phyloP scores from a whole-genome alignment of 352 stramenopile genomes.

The Phytophthora multivora region DNA sequence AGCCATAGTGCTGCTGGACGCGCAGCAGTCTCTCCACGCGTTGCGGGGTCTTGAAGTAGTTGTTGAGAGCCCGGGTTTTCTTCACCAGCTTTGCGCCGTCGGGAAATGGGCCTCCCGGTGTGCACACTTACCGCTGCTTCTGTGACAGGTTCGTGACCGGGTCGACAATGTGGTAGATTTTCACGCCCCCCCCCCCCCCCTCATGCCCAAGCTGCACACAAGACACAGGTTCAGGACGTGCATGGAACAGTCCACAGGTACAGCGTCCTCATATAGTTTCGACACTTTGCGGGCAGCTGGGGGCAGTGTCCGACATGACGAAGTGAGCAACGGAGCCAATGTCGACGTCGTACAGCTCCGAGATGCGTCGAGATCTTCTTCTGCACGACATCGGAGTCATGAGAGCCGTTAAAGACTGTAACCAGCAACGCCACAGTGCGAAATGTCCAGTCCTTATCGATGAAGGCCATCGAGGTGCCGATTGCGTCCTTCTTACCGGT shows the following conservation, averaged over 20 bases:
- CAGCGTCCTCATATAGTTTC: background rate
- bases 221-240: background rate
- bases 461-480: background rate
- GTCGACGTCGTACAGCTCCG: background rate
- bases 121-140: no score
- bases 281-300: background rate
- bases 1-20: constrained; percentile 2
- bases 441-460: background rate
- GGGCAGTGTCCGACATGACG: background rate
- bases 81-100: no score
- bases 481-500: background rate
- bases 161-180: no score
- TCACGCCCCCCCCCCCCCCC: no score
- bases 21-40: constrained; percentile 5
- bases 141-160: no score
- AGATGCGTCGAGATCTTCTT: background rate
- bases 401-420: background rate
- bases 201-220: background rate
- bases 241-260: background rate
- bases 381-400: background rate
- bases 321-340: background rate
- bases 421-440: background rate
- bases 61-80: background rate
- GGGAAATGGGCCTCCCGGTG: no score
- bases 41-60: constrained; percentile 10